Evolutionary conservation across 1,284 basidiomycete genomes (phyloP), one percentile per base, ranked within the genome.

Genomic region (Schizopora paradoxa): DNA sequence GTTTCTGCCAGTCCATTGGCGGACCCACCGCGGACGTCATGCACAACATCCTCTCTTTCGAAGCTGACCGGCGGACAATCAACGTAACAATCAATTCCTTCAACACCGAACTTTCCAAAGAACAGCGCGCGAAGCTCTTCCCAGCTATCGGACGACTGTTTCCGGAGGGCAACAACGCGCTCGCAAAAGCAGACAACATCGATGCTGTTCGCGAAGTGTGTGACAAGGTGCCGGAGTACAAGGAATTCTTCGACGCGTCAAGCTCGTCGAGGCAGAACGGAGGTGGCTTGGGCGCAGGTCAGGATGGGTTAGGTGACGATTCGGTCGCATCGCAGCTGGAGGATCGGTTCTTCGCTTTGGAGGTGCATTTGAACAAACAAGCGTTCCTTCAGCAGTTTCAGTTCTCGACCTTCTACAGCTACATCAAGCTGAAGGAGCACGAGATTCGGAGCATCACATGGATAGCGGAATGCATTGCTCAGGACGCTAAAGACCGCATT

Each of bases 11-110:
- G 43, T 79, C 82, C 3, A 70, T 99, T 16, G 88, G 91, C 23
- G 77, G 81, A 6, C 88, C 93, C 1, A 98, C 94, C 2, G 74
- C 79, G 14, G 91, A 94, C 41, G 81, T 91, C 54, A 97, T 97
- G 94, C 76, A 82, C 49, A 76, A 74, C 32, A 89, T 97, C 55
- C 82, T 99, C 44, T 75, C 86, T 5, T 99, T 99, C 61, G 96
- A 99, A 72, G 96, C 96, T 23, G 95, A 99, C 68, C 79, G 95
- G 29, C 82, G 96, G 42, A 88, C 92, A 2, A 86, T 99, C 66
- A 99, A 99, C 71, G 98, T 99, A 66, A 97, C 96, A 27, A 91
- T 99, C 74, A 99, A 99, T 74, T 98, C 95, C 19, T 96, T 99
- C 65, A 88, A 88, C 54, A 98, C 96, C 7, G 90, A 91, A 59